Evolutionary conservation across 2,329 filamentous ascomycete genomes (phyloP).

Genomic region (Aspergillus pseudoviridinutans): DNA sequence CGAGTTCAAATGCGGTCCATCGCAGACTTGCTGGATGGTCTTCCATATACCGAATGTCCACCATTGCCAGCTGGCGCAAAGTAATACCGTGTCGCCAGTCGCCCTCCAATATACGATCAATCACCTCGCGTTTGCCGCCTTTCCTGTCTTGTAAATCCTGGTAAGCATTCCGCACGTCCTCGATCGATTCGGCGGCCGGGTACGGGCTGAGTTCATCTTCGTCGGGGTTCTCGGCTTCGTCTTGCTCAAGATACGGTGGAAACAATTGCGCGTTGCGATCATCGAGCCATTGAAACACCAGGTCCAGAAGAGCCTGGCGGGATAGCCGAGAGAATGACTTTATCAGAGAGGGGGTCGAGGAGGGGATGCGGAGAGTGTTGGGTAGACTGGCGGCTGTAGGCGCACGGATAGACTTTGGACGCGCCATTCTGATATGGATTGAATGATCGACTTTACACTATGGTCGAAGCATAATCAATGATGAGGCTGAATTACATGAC

Average conservation of each 20-base stretch:
- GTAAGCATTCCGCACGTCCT: constrained; percentile 65
- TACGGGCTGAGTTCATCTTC: constrained; percentile 65
- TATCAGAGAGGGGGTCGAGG: constrained; percentile 59
- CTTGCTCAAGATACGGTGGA: constrained; percentile 54
- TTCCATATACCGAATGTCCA: constrained; percentile 51
- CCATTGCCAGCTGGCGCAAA: constrained; percentile 53
- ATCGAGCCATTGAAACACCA: constrained; percentile 75
- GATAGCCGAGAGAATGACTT: constrained; percentile 68
- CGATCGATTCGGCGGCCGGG: constrained; percentile 61
- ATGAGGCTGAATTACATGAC: neutral
- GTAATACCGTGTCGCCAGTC: constrained; percentile 56
- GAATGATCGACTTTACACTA: neutral
- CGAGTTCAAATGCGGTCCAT: constrained; percentile 53
- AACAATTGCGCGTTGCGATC: constrained; percentile 59
- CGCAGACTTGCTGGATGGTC: constrained; percentile 49
- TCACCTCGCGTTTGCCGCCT: constrained; percentile 51
- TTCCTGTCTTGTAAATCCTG: constrained; percentile 53
- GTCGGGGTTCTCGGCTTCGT: constrained; percentile 49
- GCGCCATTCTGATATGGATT: constrained; percentile 24
- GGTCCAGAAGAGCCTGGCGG: constrained; percentile 65
- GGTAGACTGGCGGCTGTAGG: constrained; percentile 69
- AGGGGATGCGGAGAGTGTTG: constrained; percentile 65
- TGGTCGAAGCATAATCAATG: neutral
- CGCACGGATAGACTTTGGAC: constrained; percentile 41
- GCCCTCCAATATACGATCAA: constrained; percentile 54